phyloP scores from a whole-genome alignment of 1,139 yeast species.

The Saccharomyces pastorianus region DNA sequence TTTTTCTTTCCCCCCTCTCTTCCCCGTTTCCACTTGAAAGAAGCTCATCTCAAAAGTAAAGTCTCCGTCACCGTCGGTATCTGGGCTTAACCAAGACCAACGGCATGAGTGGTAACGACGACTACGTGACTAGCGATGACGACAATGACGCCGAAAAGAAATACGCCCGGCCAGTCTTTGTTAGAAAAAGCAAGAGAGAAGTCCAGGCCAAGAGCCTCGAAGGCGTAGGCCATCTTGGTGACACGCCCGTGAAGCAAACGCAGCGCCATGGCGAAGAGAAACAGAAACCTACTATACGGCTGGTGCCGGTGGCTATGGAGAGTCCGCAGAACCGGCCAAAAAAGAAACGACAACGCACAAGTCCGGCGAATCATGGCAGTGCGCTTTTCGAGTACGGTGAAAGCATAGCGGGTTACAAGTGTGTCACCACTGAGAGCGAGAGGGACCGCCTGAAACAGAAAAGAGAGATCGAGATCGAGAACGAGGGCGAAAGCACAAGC shows the following conservation, averaged over 20 bases:
- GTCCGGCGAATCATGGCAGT: neutral
- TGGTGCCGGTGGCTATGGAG: neutral
- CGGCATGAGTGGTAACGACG: neutral
- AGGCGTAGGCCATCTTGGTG: neutral
- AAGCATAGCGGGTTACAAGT: slow-evolving; percentile 6
- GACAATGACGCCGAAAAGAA: neutral
- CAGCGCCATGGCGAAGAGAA: neutral
- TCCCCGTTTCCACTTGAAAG: slow-evolving; percentile 33
- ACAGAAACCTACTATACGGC: neutral
- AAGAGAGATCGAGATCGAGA: too few species aligned
- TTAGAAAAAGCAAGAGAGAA: neutral
- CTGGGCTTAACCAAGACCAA: too few species aligned
- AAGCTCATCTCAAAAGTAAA: too few species aligned
- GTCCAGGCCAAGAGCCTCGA: neutral
- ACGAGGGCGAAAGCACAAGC: neutral
- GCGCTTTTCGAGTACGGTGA: slow-evolving; percentile 6
- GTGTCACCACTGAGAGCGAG: neutral
- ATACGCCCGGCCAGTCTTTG: neutral
- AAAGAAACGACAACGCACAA: neutral
- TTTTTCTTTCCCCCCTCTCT: too few species aligned
- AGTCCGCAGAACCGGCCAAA: neutral
- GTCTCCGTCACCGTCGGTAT: too few species aligned
- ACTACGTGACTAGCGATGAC: neutral
- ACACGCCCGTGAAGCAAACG: neutral
- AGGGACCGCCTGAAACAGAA: neutral